A percentile compares a stretch with the other conserved stretches of the same genome.
Conservation (phyloP, 1,139 yeast genomes). For the Candida sanyaensis region DNA sequence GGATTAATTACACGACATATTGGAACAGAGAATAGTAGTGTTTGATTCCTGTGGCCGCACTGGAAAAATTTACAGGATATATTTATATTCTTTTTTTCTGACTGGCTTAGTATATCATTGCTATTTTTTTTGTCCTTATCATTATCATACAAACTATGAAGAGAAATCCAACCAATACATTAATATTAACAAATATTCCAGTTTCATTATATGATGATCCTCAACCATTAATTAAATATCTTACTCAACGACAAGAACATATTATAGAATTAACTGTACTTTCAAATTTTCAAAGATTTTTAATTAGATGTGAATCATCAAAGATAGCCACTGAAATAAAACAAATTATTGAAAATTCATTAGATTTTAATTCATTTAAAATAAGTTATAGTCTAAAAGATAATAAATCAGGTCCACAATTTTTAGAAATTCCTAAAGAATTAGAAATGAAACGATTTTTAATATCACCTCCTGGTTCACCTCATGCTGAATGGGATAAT, state of each 20-base stretch:
- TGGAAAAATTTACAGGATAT: not conserved
- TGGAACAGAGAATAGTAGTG: not conserved
- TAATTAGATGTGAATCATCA: constrained; percentile 33
- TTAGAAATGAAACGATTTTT: constrained; percentile 40
- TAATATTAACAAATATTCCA: constrained; percentile 37
- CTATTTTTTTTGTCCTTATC: not conserved
- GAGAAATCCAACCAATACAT: constrained; percentile 37
- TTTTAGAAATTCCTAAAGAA: constrained; percentile 46
- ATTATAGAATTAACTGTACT: constrained; percentile 39
- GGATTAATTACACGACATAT: not conserved
- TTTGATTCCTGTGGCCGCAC: too few species aligned
- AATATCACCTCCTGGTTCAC: constrained; percentile 51
- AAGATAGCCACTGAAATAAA: constrained; percentile 24
- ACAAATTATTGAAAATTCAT: constrained; percentile 14
- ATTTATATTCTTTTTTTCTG: not conserved
- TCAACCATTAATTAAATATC: constrained; percentile 21
- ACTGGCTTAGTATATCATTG: not conserved
- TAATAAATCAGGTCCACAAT: constrained; percentile 29
- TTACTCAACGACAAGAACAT: constrained; percentile 25
- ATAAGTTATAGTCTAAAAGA: constrained; percentile 39
- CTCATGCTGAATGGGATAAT: constrained; percentile 50
- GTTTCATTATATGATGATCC: constrained; percentile 27
- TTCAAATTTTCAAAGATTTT: constrained; percentile 34
- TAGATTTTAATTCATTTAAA: constrained; percentile 18
- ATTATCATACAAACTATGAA: constrained; percentile 5